A percentile compares a stretch with the other conserved stretches of the same genome.
phyloP scores from a whole-genome alignment of 1,284 basidiomycete genomes.

The Rhodotorula sp. region DNA sequence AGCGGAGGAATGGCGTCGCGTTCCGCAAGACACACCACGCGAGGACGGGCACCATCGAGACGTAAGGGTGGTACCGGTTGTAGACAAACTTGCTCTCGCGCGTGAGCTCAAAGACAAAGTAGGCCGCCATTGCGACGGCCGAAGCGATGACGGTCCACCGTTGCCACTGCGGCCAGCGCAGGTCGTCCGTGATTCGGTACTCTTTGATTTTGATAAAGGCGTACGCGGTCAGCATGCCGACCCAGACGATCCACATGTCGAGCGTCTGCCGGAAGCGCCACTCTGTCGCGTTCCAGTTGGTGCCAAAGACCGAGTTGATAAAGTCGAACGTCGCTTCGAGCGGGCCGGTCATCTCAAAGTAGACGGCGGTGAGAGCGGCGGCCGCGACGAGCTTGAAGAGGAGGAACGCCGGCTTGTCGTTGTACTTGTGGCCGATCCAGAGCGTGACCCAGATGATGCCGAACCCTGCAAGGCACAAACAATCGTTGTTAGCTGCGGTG shows the following conservation, averaged over 20 bases:
- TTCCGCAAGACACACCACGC: constrained; percentile 74
- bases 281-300: constrained; percentile 77
- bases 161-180: constrained; percentile 61
- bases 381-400: constrained; percentile 67
- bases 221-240: constrained; percentile 75
- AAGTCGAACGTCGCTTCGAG: constrained; percentile 64
- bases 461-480: constrained; percentile 56
- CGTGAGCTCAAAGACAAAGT: constrained; percentile 73
- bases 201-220: constrained; percentile 73
- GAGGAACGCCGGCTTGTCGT: constrained; percentile 67
- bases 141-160: constrained; percentile 58
- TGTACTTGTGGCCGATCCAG: constrained; percentile 66
- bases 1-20: constrained; percentile 66
- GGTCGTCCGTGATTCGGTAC: constrained; percentile 65
- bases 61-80: constrained; percentile 77
- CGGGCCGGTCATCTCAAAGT: constrained; percentile 65
- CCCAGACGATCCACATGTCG: constrained; percentile 82
- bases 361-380: constrained; percentile 61
- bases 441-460: constrained; percentile 79
- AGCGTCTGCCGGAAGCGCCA: constrained; percentile 83
- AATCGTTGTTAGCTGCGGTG: not conserved
- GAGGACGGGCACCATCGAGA: constrained; percentile 75
- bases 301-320: constrained; percentile 64
- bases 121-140: constrained; percentile 64
- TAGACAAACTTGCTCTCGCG: constrained; percentile 77